Evolutionary conservation across 208 protist species (phyloP).

Genomic region (Wallacemonas sp.): DNA sequence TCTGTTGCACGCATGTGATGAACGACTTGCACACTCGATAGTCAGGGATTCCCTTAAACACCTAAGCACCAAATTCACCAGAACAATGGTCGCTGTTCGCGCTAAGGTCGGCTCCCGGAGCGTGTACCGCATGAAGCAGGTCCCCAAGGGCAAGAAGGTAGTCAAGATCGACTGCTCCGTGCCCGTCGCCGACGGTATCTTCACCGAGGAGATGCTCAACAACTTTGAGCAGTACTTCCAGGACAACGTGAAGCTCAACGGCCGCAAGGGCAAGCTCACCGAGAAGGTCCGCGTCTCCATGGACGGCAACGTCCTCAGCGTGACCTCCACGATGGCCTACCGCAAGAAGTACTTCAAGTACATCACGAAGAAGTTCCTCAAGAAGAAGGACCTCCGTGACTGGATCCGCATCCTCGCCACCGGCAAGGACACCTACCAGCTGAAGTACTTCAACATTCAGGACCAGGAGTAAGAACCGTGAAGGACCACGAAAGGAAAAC

Average conservation of each 20-base stretch:
- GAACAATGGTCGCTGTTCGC: constrained; percentile 88
- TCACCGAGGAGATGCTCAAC: constrained; percentile 84
- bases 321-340: constrained; percentile 93
- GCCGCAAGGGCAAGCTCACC: constrained; percentile 97
- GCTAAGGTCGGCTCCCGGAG: constrained; percentile 89
- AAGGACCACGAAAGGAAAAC: constrained; percentile 11
- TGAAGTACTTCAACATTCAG: constrained; percentile 97
- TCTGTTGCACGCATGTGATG: neutral
- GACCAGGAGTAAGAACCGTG: constrained; percentile 16
- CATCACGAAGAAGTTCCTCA: constrained; percentile 99
- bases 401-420: constrained; percentile 36
- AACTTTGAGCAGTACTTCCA: constrained; percentile 97
- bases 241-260: constrained; percentile 98
- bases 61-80: constrained; percentile 3
- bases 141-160: constrained; percentile 89
- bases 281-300: constrained; percentile 90
- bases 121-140: constrained; percentile 79
- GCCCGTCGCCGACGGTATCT: constrained; percentile 65
- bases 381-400: constrained; percentile 96
- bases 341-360: constrained; percentile 99
- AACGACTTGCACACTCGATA: constrained; percentile 20
- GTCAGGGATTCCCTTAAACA: neutral
- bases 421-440: constrained; percentile 95
- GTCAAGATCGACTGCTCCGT: constrained; percentile 86
- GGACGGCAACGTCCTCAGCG: constrained; percentile 92